A percentile compares a stretch with the other conserved stretches of the same genome.
Evolutionary conservation across 106 monocot genomes (phyloP).

Genomic region (Allium fistulosum): DNA sequence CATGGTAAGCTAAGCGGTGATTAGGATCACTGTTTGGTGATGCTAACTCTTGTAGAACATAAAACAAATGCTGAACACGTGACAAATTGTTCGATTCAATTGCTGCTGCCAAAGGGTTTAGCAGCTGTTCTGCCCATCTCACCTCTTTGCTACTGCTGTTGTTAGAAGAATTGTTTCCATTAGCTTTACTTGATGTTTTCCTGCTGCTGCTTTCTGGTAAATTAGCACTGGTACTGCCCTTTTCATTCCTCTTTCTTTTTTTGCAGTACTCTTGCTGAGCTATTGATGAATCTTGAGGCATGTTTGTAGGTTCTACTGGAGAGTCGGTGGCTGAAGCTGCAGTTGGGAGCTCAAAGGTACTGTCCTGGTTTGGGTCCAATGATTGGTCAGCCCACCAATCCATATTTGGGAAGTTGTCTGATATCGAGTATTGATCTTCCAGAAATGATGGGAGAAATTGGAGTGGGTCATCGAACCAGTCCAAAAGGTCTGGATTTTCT

Average conservation of each 20-base stretch:
- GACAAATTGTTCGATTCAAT: constrained; percentile 40
- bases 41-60: constrained; percentile 61
- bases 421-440: constrained; percentile 16
- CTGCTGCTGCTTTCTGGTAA: neutral
- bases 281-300: neutral
- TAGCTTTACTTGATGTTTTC: constrained; percentile 10
- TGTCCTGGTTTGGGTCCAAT: constrained; percentile 5
- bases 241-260: constrained; percentile 23
- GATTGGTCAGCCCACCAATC: constrained; percentile 39
- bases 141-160: constrained; percentile 26
- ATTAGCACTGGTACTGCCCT: neutral
- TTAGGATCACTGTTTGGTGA: constrained; percentile 60
- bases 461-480: constrained; percentile 51
- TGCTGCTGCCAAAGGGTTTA: constrained; percentile 50
- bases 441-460: constrained; percentile 43
- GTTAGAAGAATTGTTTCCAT: neutral
- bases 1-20: constrained; percentile 62
- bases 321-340: constrained; percentile 1
- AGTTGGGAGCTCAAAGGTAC: neutral
- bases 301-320: neutral
- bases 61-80: constrained; percentile 52
- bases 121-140: constrained; percentile 77
- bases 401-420: constrained; percentile 12
- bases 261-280: constrained; percentile 9
- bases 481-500: constrained; percentile 23